Evolutionary conservation across 1,284 basidiomycete genomes (phyloP).

Genomic region (Apiotrichum mycotoxinovorans): DNA sequence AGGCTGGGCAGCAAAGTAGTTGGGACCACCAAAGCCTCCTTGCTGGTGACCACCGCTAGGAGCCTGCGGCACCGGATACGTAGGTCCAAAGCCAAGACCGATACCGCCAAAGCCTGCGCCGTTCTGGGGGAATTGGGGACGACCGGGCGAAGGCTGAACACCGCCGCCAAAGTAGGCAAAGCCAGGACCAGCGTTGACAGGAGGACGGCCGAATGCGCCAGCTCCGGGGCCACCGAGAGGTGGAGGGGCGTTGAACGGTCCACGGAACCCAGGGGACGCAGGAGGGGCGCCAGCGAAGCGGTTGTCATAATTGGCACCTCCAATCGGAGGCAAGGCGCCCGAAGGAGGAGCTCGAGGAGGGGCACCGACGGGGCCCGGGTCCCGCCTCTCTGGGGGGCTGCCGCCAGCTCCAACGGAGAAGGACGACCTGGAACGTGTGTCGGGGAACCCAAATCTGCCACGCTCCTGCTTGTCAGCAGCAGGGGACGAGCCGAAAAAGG

Average conservation of each 20-base stretch:
- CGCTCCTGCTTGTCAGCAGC: slow-evolving; percentile 12
- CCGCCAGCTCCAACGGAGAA: neutral
- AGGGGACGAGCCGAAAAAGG: slow-evolving; percentile 19
- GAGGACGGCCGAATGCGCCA: slow-evolving; percentile 19
- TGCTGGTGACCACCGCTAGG: neutral
- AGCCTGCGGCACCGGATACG: slow-evolving; percentile 1
- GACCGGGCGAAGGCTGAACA: slow-evolving; percentile 11
- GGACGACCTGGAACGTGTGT: slow-evolving; percentile 1
- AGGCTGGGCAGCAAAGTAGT: slow-evolving; percentile 6
- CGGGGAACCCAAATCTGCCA: slow-evolving; percentile 6
- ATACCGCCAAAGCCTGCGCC: slow-evolving; percentile 14
- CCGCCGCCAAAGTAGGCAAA: slow-evolving; percentile 26
- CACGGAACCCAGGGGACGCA: slow-evolving; percentile 6
- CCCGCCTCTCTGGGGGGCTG: slow-evolving; percentile 12
- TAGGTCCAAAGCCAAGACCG: slow-evolving; percentile 3
- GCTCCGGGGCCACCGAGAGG: slow-evolving; percentile 18
- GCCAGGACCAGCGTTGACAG: slow-evolving; percentile 8
- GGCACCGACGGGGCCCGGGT: slow-evolving; percentile 22
- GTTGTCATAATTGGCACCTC: slow-evolving; percentile 5
- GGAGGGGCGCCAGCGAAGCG: slow-evolving; percentile 12
- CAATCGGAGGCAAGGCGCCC: neutral
- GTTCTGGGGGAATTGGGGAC: slow-evolving; percentile 21
- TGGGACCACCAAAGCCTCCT: neutral
- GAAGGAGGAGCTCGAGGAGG: slow-evolving; percentile 8
- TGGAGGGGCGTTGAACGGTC: slow-evolving; percentile 13